Conservation (phyloP, 2,329 filamentous ascomycete species). For the Amauroascus niger region DNA sequence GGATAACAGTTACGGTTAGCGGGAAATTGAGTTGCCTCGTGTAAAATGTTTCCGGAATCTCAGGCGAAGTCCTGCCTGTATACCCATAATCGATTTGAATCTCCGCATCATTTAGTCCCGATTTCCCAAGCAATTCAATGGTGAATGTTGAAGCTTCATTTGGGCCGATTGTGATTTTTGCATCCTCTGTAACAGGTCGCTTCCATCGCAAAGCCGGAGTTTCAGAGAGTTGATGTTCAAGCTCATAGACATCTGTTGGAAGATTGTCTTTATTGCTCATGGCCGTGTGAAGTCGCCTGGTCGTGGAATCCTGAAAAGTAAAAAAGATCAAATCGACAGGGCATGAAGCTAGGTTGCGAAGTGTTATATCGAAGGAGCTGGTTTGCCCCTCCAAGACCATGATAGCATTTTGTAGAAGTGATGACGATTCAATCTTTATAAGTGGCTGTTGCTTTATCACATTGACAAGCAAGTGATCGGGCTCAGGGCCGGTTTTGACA, state of each 20-base stretch:
- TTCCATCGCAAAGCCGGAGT: slow-evolving; percentile 56
- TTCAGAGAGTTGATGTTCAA: slow-evolving; percentile 67
- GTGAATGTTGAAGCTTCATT: slow-evolving; percentile 61
- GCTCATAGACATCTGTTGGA: slow-evolving; percentile 71
- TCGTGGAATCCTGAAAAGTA: slow-evolving; percentile 82
- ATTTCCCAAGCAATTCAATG: slow-evolving; percentile 77
- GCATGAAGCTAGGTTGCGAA: slow-evolving; percentile 68
- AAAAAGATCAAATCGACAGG: slow-evolving; percentile 77
- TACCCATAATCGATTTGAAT: slow-evolving; percentile 81
- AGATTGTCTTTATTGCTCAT: slow-evolving; percentile 67
- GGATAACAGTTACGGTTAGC: slow-evolving; percentile 81
- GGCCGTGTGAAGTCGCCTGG: slow-evolving; percentile 63
- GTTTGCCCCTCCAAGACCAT: slow-evolving; percentile 91
- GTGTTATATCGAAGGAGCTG: slow-evolving; percentile 63
- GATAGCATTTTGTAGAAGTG: slow-evolving; percentile 70
- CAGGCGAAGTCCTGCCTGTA: slow-evolving; percentile 59
- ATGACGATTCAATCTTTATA: slow-evolving; percentile 63
- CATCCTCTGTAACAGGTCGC: slow-evolving; percentile 43
- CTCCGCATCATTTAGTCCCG: slow-evolving; percentile 66
- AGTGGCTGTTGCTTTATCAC: slow-evolving; percentile 74
- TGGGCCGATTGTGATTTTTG: slow-evolving; percentile 51
- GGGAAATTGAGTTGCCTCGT: slow-evolving; percentile 74
- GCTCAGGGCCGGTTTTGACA: slow-evolving; percentile 29
- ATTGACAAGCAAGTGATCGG: slow-evolving; percentile 46
- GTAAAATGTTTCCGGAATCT: slow-evolving; percentile 65